Percentiles rank a stretch among this genome's conserved stretches.
Conservation (phyloP, 257 asterid genomes). For the Nemophila menziesii region DNA sequence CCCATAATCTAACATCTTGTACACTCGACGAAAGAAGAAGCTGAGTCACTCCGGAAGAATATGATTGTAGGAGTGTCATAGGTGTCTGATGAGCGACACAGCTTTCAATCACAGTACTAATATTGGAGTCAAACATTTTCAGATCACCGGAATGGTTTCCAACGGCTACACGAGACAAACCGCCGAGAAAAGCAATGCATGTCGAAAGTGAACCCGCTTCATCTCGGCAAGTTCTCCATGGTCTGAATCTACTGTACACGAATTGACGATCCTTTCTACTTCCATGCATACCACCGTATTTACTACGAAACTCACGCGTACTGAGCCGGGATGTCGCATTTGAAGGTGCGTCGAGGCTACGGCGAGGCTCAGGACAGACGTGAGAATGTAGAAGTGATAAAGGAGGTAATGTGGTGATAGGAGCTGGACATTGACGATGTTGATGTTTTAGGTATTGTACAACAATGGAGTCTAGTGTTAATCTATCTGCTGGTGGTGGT, state of each 20-base stretch:
- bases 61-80: conserved; percentile 64
- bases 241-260: conserved; percentile 87
- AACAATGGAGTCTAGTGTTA: conserved; percentile 79
- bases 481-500: conserved; percentile 50
- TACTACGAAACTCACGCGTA: conserved; percentile 71
- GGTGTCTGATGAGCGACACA: conserved; percentile 77
- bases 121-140: conserved; percentile 72
- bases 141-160: conserved; percentile 92
- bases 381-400: conserved; percentile 95
- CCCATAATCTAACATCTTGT: conserved; percentile 84
- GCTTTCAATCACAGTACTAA: conserved; percentile 58
- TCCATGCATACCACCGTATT: conserved; percentile 72
- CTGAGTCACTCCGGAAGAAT: conserved; percentile 49
- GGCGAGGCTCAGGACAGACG: conserved; percentile 85
- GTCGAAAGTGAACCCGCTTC: conserved; percentile 58
- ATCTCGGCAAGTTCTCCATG: conserved; percentile 95
- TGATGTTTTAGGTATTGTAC: conserved; percentile 95
- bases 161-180: conserved; percentile 65
- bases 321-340: conserved; percentile 85
- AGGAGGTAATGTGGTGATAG: conserved; percentile 97
- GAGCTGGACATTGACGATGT: conserved; percentile 98
- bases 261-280: conserved; percentile 90
- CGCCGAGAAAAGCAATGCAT: conserved; percentile 77
- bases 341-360: conserved; percentile 90
- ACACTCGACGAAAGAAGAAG: conserved; percentile 75